Conservation (phyloP, 208 protist species). For the Naegleria gruberi region DNA sequence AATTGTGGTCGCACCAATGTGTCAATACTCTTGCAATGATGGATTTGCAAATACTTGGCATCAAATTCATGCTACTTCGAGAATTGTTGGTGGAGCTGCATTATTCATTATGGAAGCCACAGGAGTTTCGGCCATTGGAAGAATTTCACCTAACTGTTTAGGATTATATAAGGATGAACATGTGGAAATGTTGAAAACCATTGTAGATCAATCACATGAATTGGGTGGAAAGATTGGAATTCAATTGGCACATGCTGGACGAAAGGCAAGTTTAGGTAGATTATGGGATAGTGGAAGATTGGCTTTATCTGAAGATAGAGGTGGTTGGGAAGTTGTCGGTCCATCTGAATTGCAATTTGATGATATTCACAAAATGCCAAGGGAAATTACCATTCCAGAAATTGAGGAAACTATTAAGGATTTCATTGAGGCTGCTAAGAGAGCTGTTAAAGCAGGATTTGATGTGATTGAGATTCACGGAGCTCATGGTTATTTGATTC, state of each 20-base stretch:
- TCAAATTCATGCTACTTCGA: slow-evolving; percentile 28
- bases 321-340: not conserved
- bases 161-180: slow-evolving; percentile 45
- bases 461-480: slow-evolving; percentile 23
- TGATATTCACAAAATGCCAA: slow-evolving; percentile 2
- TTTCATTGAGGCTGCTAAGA: not conserved
- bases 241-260: slow-evolving; percentile 13
- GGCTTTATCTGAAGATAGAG: not conserved
- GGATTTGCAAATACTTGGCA: slow-evolving; percentile 40
- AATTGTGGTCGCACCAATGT: slow-evolving; percentile 43
- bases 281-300: not conserved
- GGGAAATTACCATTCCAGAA: not conserved
- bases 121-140: slow-evolving; percentile 30
- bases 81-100: slow-evolving; percentile 32
- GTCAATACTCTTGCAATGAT: slow-evolving; percentile 35
- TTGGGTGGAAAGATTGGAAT: slow-evolving; percentile 10
- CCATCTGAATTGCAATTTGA: not conserved
- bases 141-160: slow-evolving; percentile 37
- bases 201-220: slow-evolving; percentile 34
- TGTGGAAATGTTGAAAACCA: slow-evolving; percentile 36
- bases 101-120: slow-evolving; percentile 40
- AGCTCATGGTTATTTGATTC: slow-evolving; percentile 23
- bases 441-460: slow-evolving; percentile 16
- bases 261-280: not conserved
- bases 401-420: not conserved